A percentile compares a stretch with the other conserved stretches of the same genome.
These are phyloP conservation scores for Daldinia concentrica DNA, from an alignment of 495 filamentous ascomycete genomes.

Conservation along the genomic window DNA sequence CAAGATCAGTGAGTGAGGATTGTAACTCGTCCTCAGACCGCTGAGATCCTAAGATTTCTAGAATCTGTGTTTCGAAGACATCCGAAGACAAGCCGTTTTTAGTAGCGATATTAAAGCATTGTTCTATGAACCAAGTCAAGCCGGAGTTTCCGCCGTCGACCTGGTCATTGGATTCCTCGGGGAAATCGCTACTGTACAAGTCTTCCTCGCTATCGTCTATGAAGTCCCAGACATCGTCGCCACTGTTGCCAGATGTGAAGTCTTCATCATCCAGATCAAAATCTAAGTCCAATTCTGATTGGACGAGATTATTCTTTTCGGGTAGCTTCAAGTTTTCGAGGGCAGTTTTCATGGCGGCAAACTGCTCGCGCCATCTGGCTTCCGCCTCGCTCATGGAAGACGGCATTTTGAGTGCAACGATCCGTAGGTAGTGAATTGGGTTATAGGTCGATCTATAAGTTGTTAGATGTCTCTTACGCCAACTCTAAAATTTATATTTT, in stretches of 20 bases:
- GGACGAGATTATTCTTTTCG: conserved; percentile 12
- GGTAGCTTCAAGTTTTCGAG: conserved; percentile 51
- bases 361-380: conserved; percentile 56
- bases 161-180: conserved; percentile 47
- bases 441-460: neutral
- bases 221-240: conserved; percentile 90
- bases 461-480: neutral
- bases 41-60: conserved; percentile 71
- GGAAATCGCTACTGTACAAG: conserved; percentile 56
- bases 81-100: conserved; percentile 69
- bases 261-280: conserved; percentile 67
- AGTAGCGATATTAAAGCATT: conserved; percentile 67
- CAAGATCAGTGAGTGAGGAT: conserved; percentile 85
- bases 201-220: conserved; percentile 76
- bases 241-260: conserved; percentile 66
- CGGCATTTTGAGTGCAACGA: conserved; percentile 35
- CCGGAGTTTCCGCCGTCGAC: conserved; percentile 42
- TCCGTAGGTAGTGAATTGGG: neutral
- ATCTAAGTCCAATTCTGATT: conserved; percentile 45
- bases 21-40: conserved; percentile 83
- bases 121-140: conserved; percentile 68
- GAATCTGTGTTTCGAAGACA: conserved; percentile 75
- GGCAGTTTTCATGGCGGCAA: conserved; percentile 58
- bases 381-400: conserved; percentile 46
- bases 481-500: neutral